Conservation (phyloP, 179 eudicot genomes). For the Silene coronaria region DNA sequence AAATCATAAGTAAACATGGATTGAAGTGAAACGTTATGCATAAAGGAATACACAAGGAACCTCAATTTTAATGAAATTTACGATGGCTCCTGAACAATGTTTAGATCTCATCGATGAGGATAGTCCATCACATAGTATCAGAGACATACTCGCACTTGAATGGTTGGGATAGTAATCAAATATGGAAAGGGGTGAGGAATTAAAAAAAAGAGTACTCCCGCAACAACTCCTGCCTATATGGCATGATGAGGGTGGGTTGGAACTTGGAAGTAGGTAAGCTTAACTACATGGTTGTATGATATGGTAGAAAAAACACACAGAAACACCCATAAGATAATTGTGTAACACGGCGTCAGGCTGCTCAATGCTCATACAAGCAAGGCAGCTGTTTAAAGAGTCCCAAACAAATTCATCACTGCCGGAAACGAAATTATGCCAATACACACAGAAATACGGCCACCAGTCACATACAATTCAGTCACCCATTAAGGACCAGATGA, state of each 20-base stretch:
- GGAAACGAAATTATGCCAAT: neutral
- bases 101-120: neutral
- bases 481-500: neutral
- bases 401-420: neutral
- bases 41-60: neutral
- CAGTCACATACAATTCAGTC: neutral
- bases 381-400: no score
- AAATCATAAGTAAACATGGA: neutral
- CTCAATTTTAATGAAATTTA: neutral
- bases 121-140: neutral
- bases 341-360: neutral
- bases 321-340: neutral
- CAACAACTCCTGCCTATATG: no score
- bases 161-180: neutral
- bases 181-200: no score
- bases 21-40: no score
- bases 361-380: neutral
- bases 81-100: neutral
- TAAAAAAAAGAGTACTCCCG: neutral
- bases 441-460: neutral
- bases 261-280: no score
- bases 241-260: no score
- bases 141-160: neutral
- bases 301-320: neutral
- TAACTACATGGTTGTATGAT: no score